Evolutionary conservation across 2,329 filamentous ascomycete genomes (phyloP).

Genomic region (Fusarium sp.): DNA sequence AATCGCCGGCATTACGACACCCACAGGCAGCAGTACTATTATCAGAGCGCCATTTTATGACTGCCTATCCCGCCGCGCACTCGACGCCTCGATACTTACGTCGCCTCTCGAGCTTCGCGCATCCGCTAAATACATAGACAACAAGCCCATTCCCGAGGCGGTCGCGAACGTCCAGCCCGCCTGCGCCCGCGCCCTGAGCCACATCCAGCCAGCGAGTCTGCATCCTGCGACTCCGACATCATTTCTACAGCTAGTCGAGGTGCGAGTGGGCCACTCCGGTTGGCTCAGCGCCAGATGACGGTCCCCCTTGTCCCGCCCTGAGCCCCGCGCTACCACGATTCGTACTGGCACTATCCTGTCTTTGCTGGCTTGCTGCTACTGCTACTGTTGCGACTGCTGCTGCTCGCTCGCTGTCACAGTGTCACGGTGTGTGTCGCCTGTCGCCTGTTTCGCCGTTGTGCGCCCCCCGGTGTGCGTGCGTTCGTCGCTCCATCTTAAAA

Average conservation of each 20-base stretch:
- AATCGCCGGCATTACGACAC: constrained; percentile 22
- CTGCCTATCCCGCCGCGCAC: constrained; percentile 16
- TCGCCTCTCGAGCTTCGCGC: not conserved
- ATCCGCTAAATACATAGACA: constrained; percentile 19
- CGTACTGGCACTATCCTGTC: constrained; percentile 39
- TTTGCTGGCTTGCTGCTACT: constrained; percentile 32
- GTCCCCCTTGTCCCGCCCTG: constrained; percentile 45
- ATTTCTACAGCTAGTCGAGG: constrained; percentile 36
- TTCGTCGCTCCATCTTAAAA: constrained; percentile 41
- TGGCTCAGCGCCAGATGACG: constrained; percentile 49
- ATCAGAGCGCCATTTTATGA: constrained; percentile 14
- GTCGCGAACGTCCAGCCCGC: constrained; percentile 12
- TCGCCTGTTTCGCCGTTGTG: constrained; percentile 36
- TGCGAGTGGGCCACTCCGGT: constrained; percentile 44
- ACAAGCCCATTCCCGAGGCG: constrained; percentile 26
- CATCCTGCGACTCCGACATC: constrained; percentile 22
- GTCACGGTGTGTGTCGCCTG: constrained; percentile 27
- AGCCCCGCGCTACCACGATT: constrained; percentile 47
- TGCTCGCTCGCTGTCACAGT: constrained; percentile 37
- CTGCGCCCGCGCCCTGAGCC: constrained; percentile 17
- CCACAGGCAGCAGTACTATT: constrained; percentile 35
- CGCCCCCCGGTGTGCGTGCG: constrained; percentile 29
- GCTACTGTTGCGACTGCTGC: constrained; percentile 14
- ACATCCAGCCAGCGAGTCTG: constrained; percentile 22
- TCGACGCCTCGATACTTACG: not conserved